These are phyloP conservation scores for Yueomyces sp. DNA, from an alignment of 805 yeast species.

Conservation along the genomic window DNA sequence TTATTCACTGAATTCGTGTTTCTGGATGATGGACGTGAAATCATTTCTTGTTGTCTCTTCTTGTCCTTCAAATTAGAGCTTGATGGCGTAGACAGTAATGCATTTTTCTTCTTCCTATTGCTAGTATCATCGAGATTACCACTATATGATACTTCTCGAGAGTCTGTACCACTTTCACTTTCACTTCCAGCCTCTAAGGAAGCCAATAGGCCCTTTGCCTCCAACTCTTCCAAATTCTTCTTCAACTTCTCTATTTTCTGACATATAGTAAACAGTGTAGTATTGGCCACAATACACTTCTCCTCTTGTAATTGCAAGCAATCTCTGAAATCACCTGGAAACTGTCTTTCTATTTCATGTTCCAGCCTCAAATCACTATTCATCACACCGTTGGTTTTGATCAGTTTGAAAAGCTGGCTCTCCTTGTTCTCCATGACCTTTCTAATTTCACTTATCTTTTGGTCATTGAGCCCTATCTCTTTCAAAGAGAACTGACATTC, in stretches of 20 bases:
- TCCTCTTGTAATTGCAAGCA: constrained; percentile 44
- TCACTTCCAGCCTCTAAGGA: constrained; percentile 31
- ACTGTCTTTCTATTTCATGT: constrained; percentile 47
- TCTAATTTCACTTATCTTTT: constrained; percentile 48
- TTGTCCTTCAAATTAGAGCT: constrained; percentile 8
- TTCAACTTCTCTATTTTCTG: constrained; percentile 66
- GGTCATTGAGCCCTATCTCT: constrained; percentile 63
- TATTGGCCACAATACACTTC: constrained; percentile 67
- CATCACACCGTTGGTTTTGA: constrained; percentile 73
- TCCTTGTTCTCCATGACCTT: constrained; percentile 60
- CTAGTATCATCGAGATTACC: constrained; percentile 1
- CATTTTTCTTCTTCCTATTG: constrained; percentile 10
- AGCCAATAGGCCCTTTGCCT: constrained; percentile 69
- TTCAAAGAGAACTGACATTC: constrained; percentile 72
- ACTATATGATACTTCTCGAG: constrained; percentile 19
- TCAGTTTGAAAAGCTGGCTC: constrained; percentile 67
- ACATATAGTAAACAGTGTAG: constrained; percentile 64
- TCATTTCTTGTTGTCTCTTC: constrained; percentile 10
- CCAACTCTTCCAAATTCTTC: constrained; percentile 60
- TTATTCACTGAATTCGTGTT: background rate
- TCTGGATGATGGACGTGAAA: constrained; percentile 2
- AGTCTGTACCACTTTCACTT: constrained; percentile 12
- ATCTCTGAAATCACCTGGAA: constrained; percentile 41
- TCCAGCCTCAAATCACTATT: constrained; percentile 54
- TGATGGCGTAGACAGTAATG: constrained; percentile 7